A percentile compares a stretch with the other conserved stretches of the same genome.
These are phyloP conservation scores for Boletus sp. DNA, from an alignment of 768 basidiomycete species.

Conservation along the genomic window DNA sequence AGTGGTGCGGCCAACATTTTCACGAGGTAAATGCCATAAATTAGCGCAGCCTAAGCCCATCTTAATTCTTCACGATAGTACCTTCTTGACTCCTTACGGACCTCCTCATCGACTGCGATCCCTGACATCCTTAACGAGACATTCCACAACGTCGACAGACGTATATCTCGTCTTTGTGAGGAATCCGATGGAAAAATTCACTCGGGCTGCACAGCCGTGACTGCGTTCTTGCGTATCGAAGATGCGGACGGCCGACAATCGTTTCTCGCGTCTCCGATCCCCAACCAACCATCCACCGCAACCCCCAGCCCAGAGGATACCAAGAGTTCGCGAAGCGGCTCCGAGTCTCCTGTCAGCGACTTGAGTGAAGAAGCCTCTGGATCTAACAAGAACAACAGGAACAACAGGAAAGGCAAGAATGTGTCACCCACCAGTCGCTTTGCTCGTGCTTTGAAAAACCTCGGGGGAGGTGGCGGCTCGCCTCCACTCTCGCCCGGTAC, in stretches of 20 bases:
- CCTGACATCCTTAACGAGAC: slow-evolving; percentile 91
- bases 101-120: slow-evolving; percentile 54
- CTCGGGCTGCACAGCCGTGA: slow-evolving; percentile 96
- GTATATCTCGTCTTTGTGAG: slow-evolving; percentile 79
- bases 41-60: slow-evolving; percentile 5
- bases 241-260: slow-evolving; percentile 71
- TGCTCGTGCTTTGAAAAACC: slow-evolving; percentile 52
- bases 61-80: slow-evolving; percentile 35
- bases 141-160: slow-evolving; percentile 87
- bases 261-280: slow-evolving; percentile 44
- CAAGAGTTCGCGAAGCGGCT: slow-evolving; percentile 33
- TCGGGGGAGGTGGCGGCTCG: slow-evolving; percentile 36
- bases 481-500: slow-evolving; percentile 12
- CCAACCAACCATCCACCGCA: slow-evolving; percentile 28
- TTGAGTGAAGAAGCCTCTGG: slow-evolving; percentile 35
- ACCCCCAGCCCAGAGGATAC: slow-evolving; percentile 32
- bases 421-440: slow-evolving; percentile 44
- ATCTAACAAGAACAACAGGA: slow-evolving; percentile 35
- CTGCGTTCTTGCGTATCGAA: slow-evolving; percentile 91
- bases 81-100: slow-evolving; percentile 67
- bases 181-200: slow-evolving; percentile 90
- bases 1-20: slow-evolving; percentile 97
- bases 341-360: slow-evolving; percentile 45
- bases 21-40: slow-evolving; percentile 60
- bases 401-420: slow-evolving; percentile 42